Evolutionary conservation across 2,329 filamentous ascomycete species (phyloP), one percentile per base, ranked within the genome.

Genomic region (Clarireedia sp.): DNA sequence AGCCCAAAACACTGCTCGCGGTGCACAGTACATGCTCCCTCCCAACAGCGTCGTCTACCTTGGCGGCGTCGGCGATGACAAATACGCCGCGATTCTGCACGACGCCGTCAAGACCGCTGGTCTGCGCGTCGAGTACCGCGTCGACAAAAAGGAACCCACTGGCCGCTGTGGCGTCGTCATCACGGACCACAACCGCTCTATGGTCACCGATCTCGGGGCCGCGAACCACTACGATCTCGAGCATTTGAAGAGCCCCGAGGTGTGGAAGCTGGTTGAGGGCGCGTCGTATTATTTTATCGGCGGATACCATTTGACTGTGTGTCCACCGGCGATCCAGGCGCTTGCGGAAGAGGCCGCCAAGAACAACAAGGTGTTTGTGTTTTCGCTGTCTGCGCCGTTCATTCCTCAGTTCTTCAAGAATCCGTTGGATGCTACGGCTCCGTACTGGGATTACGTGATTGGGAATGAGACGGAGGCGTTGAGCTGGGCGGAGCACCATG

Each of bases 331-430:
- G 63, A 90, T 96, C 70, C 78, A 91, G 78, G 89, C 90, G 62
- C 81, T 99, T 48, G 92, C 87, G 64, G 86, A 95, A 73, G 88
- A 97, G 75, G 92, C 94, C 57, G 91, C 90, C 40, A 76, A 80
- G 62, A 84, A 89, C 73, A 86, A 97, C 81, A 99, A 99, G 83
- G 78, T 79, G 60, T 95, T 97, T 73, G 83, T 91, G 66, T 84
- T 99, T 65, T 95, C 90, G 64, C 83, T 99, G 59, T 94, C 90
- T 51, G 94, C 94, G 7, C 94, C 94, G 58, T 99, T 99, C 79
- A 96, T 99, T 68, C 78, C 87, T 40, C 87, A 95, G 71, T 96
- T 96, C 81, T 99, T 97, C 86, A 96, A 96, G 80, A 91, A 96
- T 49, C 87, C 84, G 62, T 82, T 99, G 48, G 90, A 96, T 73